Conservation (phyloP, 306 rosid species). For the Gynostemma pentaphyllum region DNA sequence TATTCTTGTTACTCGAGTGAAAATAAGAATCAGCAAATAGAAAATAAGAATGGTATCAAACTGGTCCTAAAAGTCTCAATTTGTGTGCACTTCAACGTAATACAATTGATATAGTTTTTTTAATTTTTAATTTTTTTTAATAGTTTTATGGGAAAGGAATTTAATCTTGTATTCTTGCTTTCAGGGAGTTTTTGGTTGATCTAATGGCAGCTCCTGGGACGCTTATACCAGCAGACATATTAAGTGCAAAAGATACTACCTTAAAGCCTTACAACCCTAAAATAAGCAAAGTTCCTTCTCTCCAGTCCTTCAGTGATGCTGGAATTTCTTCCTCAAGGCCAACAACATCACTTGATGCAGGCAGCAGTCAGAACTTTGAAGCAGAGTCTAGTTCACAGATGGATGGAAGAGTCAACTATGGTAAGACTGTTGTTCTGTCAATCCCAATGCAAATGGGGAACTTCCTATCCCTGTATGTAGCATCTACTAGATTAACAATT, state of each 20-base stretch:
- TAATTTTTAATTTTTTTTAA: too few relatives aligned
- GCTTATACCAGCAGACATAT: conserved; percentile 75
- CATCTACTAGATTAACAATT: conserved; percentile 25
- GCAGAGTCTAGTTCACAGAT: conserved; percentile 22
- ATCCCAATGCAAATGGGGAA: conserved; percentile 30
- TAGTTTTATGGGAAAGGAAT: too few relatives aligned
- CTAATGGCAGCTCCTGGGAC: conserved; percentile 99
- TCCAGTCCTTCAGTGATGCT: conserved; percentile 34
- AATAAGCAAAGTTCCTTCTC: conserved; percentile 28
- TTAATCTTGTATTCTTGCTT: conserved; percentile 29
- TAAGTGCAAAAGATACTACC: conserved; percentile 43
- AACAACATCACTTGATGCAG: conserved; percentile 50
- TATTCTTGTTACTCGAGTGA: too few relatives aligned
- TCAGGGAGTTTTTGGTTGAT: conserved; percentile 99
- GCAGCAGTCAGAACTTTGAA: conserved; percentile 52
- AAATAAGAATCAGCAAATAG: too few relatives aligned
- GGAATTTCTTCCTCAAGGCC: conserved; percentile 39
- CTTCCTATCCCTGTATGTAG: conserved; percentile 28
- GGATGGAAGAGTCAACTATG: conserved; percentile 41
- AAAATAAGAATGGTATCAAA: background rate
- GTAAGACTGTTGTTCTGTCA: conserved; percentile 36
- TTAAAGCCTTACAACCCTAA: conserved; percentile 49
- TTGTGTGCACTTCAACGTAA: background rate
- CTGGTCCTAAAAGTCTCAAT: background rate
- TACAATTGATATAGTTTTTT: background rate